These are phyloP conservation scores for Lachnellula cervina DNA, from an alignment of 2,329 filamentous ascomycete species.

Conservation along the genomic window DNA sequence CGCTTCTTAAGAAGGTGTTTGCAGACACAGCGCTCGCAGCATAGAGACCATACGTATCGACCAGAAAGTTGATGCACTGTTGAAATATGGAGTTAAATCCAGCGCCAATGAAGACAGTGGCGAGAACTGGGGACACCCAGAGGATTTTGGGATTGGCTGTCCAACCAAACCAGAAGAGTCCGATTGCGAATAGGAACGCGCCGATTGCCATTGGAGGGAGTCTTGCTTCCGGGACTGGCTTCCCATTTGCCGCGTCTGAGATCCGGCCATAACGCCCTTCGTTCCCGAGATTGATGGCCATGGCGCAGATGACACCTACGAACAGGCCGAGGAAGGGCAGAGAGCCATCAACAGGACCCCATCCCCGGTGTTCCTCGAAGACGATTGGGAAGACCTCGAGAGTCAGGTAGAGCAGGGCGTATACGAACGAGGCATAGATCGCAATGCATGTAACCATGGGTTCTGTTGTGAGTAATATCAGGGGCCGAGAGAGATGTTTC, in stretches of 20 bases:
- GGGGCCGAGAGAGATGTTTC: conserved; percentile 29
- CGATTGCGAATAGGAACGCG: conserved; percentile 25
- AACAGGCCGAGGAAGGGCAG: conserved; percentile 53
- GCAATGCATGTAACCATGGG: conserved; percentile 61
- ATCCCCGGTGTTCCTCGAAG: conserved; percentile 57
- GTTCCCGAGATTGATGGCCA: conserved; percentile 43
- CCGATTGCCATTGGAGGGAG: conserved; percentile 45
- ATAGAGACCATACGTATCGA: conserved; percentile 44
- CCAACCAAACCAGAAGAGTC: conserved; percentile 31
- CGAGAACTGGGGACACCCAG: conserved; percentile 22
- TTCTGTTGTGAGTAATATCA: conserved; percentile 50
- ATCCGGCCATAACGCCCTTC: conserved; percentile 26
- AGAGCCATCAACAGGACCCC: conserved; percentile 54
- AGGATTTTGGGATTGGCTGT: conserved; percentile 22
- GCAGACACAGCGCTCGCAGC: conserved; percentile 43
- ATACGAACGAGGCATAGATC: conserved; percentile 66
- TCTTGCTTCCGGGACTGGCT: conserved; percentile 40
- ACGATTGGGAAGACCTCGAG: conserved; percentile 54
- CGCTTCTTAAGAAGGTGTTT: conserved; percentile 40
- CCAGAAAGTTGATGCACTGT: conserved; percentile 30
- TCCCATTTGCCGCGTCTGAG: conserved; percentile 31
- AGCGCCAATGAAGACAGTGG: conserved; percentile 26
- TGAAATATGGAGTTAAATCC: conserved; percentile 31
- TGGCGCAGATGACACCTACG: conserved; percentile 41
- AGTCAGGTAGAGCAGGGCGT: conserved; percentile 65